Conservation (phyloP, 2,329 filamentous ascomycete species). For the Scytalidium sp. region DNA sequence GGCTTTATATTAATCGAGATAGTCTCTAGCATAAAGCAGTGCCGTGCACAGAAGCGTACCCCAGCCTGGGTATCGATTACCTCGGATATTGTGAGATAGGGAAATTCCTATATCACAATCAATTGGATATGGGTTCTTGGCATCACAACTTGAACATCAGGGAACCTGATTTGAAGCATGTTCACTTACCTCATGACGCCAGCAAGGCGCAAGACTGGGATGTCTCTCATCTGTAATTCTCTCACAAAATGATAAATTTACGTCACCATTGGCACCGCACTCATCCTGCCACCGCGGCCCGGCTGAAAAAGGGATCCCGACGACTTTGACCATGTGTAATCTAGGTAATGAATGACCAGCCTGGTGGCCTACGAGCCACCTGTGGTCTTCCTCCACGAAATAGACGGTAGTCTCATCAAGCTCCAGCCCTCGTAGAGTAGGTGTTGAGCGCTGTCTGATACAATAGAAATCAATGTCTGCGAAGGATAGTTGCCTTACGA, state of each 20-base stretch:
- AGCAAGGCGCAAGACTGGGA: conserved; percentile 42
- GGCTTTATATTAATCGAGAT: conserved; percentile 42
- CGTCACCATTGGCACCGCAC: conserved; percentile 34
- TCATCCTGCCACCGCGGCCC: conserved; percentile 49
- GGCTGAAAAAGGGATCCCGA: conserved; percentile 50
- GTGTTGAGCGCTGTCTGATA: conserved; percentile 49
- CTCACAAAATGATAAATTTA: conserved; percentile 19
- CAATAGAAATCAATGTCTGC: conserved; percentile 49
- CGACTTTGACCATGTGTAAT: conserved; percentile 44
- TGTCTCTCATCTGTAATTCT: conserved; percentile 15
- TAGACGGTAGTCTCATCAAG: conserved; percentile 48
- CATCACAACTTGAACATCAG: neutral
- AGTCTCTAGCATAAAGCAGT: conserved; percentile 45
- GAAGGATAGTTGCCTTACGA: conserved; percentile 48
- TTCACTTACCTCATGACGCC: conserved; percentile 41
- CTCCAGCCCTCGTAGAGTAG: conserved; percentile 45
- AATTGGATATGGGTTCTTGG: neutral
- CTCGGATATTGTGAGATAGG: conserved; percentile 45
- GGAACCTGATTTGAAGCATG: neutral
- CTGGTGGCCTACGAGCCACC: conserved; percentile 45
- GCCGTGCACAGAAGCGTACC: conserved; percentile 41
- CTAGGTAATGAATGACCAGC: conserved; percentile 36
- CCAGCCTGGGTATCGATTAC: conserved; percentile 42
- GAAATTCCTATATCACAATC: conserved; percentile 37
- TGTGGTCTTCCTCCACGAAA: conserved; percentile 53